These are phyloP conservation scores for Trichoderma atrobrunneum DNA, from an alignment of 2,329 filamentous ascomycete species.

Conservation along the genomic window DNA sequence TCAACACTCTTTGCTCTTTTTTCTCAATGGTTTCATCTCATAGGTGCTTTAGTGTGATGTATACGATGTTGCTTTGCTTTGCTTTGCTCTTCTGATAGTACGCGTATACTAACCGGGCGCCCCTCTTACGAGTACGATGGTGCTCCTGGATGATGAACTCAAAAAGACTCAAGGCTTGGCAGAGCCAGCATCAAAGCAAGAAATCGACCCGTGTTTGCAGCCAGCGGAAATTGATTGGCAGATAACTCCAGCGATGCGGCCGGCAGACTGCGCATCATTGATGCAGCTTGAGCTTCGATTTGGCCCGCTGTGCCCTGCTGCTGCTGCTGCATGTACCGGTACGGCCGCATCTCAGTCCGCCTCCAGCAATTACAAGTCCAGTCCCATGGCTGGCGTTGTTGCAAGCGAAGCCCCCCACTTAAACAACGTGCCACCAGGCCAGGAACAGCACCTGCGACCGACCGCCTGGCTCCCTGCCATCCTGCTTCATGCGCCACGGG, in stretches of 20 bases:
- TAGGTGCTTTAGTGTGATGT: no score
- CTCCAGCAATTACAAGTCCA: neutral
- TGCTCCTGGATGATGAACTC: neutral
- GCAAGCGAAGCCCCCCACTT: neutral
- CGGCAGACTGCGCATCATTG: constrained; percentile 1
- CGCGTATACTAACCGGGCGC: neutral
- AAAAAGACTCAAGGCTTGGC: neutral
- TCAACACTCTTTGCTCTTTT: no score
- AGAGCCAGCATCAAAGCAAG: neutral
- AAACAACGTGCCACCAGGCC: neutral
- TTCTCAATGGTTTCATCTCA: neutral
- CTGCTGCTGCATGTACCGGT: neutral
- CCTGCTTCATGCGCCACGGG: neutral
- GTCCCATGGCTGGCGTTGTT: no score
- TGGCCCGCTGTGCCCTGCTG: neutral
- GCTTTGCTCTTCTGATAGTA: neutral
- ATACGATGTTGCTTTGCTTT: neutral
- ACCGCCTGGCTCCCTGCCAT: neutral
- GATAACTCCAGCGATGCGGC: neutral
- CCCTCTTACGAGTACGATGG: neutral
- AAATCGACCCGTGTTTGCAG: neutral
- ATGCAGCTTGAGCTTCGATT: neutral
- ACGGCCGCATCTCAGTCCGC: neutral
- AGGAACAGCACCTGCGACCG: neutral
- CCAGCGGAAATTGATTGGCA: constrained; percentile 7